A percentile compares a stretch with the other conserved stretches of the same genome.
phyloP scores from a whole-genome alignment of 805 yeast species.

The Candida loeiensis region DNA sequence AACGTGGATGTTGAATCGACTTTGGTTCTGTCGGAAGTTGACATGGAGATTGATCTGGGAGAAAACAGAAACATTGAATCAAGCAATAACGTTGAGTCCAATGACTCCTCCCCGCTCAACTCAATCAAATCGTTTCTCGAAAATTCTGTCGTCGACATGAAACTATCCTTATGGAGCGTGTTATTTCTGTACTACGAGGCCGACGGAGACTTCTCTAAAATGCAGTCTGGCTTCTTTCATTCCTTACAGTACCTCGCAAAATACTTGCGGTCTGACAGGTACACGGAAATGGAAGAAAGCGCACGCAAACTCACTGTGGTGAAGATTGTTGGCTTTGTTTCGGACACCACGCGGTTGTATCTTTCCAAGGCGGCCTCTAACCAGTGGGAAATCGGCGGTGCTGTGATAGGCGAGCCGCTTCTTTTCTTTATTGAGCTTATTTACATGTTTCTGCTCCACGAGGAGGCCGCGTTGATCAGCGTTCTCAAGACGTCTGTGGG shows the following conservation, averaged over 20 bases:
- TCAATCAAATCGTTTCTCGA: slow-evolving; percentile 62
- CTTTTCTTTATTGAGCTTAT: slow-evolving; percentile 38
- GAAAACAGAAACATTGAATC: too few relatives aligned
- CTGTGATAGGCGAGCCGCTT: slow-evolving; percentile 8
- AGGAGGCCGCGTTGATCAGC: slow-evolving; percentile 44
- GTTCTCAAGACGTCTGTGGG: slow-evolving; percentile 39
- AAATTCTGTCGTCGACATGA: slow-evolving; percentile 61
- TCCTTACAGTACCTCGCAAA: slow-evolving; percentile 45
- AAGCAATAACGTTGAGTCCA: too few relatives aligned
- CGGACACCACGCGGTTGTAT: slow-evolving; percentile 44
- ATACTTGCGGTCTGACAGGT: slow-evolving; percentile 25
- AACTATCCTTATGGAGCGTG: slow-evolving; percentile 71
- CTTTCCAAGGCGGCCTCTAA: slow-evolving; percentile 21
- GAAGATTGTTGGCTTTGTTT: slow-evolving; percentile 51
- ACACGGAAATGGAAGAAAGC: slow-evolving; percentile 14
- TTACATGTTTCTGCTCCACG: slow-evolving; percentile 50
- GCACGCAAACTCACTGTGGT: slow-evolving; percentile 44
- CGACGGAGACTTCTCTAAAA: slow-evolving; percentile 25
- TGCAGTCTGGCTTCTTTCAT: slow-evolving; percentile 49
- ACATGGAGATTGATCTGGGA: too few relatives aligned
- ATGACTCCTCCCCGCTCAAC: slow-evolving; percentile 14
- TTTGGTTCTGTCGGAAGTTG: too few relatives aligned
- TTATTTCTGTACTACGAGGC: slow-evolving; percentile 54
- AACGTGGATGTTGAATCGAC: too few relatives aligned
- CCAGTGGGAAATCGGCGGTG: slow-evolving; percentile 33